Conservation (phyloP, 768 basidiomycete species). For the Leccinum rimulosum region DNA sequence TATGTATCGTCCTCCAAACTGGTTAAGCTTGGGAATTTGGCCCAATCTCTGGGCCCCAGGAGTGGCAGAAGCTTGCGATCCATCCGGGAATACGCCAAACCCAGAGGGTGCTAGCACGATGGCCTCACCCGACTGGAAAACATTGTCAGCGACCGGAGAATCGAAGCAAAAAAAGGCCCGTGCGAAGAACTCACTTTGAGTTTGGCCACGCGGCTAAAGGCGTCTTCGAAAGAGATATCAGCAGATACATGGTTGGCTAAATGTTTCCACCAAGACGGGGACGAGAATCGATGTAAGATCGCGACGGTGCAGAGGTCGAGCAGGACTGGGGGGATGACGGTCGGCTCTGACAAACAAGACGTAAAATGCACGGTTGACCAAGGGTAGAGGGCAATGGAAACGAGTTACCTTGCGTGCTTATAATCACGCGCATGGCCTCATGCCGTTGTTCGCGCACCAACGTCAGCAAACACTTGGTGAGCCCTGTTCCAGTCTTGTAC, state of each 20-base stretch:
- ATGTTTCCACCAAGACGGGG: slow-evolving; percentile 74
- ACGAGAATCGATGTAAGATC: slow-evolving; percentile 73
- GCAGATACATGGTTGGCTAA: slow-evolving; percentile 67
- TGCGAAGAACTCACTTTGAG: slow-evolving; percentile 46
- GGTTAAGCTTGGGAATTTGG: slow-evolving; percentile 35
- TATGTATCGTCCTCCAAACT: slow-evolving; percentile 57
- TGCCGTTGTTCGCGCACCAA: slow-evolving; percentile 71
- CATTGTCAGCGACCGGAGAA: no score
- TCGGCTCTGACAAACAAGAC: slow-evolving; percentile 51
- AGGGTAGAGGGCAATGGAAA: neutral
- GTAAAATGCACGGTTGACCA: neutral
- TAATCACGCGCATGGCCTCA: slow-evolving; percentile 66
- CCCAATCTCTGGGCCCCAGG: slow-evolving; percentile 8
- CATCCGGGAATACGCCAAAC: slow-evolving; percentile 41
- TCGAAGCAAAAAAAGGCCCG: neutral
- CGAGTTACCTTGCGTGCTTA: slow-evolving; percentile 66
- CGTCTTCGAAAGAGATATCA: slow-evolving; percentile 54
- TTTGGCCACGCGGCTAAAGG: slow-evolving; percentile 63
- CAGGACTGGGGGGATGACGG: slow-evolving; percentile 64
- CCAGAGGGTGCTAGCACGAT: slow-evolving; percentile 68
- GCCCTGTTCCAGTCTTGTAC: slow-evolving; percentile 43
- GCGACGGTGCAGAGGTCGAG: slow-evolving; percentile 64
- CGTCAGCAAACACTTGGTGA: slow-evolving; percentile 56
- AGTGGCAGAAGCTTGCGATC: neutral
- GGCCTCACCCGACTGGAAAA: slow-evolving; percentile 63